Evolutionary conservation across 1,284 basidiomycete species (phyloP), one percentile per base, ranked within the genome.

Genomic region (Ustilago cynodontis): DNA sequence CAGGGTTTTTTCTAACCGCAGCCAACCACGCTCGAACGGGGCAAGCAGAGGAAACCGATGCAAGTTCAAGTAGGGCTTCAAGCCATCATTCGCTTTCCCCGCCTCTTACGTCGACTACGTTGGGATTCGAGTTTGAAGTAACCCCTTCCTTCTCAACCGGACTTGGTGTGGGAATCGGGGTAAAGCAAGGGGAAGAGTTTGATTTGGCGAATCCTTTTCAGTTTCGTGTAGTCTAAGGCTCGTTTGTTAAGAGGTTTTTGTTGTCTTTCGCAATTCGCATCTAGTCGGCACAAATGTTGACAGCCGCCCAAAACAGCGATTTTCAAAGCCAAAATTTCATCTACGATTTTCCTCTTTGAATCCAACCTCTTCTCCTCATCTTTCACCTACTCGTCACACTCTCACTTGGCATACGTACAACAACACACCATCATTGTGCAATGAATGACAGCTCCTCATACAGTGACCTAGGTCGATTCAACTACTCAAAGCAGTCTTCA

Each of bases 11-110:
- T 47, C 43, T 47, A 20, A 24, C 6, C 22, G 20, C 22, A 24
- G 24, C 43, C n/a, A 9, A 7, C 8, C 20, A 10, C 24, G n/a
- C 43, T 47, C 10, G 9, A 22, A 7, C 10, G 10, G 1, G 6
- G 20, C 5, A 8, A 8, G n/a, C n/a, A 20, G 43, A 47, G n/a
- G 43, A 22, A 11, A 22, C 43, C 8, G 43, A 47, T 22, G 43
- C 8, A 7, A 47, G 20, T 3, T 47, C 43, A 22, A 47, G 43
- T 14, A 35, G 59, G 3, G 71, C 71, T 2, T 68, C 65, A 0
- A 64, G 57, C 10, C 51, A 67, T 16, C 71, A 65, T 47, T 73
- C 71, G 1, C 65, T 68, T 26, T 67, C 65, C 0, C 71, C 71
- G 1, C 65, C 71, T 16, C 37, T 62, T 14, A 67, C 59, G 14